Conservation (phyloP, 345 rosid genomes). For the Acer campestre region DNA sequence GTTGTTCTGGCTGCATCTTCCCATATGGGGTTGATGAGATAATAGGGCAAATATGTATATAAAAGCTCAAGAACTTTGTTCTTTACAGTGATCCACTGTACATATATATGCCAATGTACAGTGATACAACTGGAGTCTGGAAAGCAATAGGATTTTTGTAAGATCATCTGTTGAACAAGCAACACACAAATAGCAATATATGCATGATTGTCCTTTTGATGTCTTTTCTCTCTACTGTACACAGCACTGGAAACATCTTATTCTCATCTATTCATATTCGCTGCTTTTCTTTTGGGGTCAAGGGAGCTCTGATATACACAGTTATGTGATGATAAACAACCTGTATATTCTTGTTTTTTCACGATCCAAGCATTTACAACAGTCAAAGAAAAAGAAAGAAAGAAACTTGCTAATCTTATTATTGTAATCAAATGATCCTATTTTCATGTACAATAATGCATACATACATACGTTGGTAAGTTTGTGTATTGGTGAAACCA, state of each 20-base stretch:
- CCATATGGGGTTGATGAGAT: slow-evolving; percentile 32
- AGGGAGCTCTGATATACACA: background rate
- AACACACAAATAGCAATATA: background rate
- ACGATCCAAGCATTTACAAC: too few species aligned
- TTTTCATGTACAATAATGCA: background rate
- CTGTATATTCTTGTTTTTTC: too few species aligned
- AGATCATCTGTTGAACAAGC: background rate
- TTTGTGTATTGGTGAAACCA: too few species aligned
- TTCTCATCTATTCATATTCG: background rate
- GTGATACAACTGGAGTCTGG: background rate
- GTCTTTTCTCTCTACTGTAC: background rate
- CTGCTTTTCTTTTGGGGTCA: background rate
- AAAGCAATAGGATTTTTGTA: background rate
- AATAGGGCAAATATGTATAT: background rate
- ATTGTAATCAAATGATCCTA: background rate
- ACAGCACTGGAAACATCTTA: background rate
- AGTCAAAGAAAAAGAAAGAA: background rate
- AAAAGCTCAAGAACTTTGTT: background rate
- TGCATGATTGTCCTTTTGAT: background rate
- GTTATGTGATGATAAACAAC: background rate
- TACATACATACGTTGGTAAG: too few species aligned
- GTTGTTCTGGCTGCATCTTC: slow-evolving; percentile 41
- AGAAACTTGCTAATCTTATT: too few species aligned
- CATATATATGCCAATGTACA: slow-evolving; percentile 4
- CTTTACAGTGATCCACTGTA: background rate